Conservation (phyloP, 2,329 filamentous ascomycete genomes). For the Trichoderma sp. region DNA sequence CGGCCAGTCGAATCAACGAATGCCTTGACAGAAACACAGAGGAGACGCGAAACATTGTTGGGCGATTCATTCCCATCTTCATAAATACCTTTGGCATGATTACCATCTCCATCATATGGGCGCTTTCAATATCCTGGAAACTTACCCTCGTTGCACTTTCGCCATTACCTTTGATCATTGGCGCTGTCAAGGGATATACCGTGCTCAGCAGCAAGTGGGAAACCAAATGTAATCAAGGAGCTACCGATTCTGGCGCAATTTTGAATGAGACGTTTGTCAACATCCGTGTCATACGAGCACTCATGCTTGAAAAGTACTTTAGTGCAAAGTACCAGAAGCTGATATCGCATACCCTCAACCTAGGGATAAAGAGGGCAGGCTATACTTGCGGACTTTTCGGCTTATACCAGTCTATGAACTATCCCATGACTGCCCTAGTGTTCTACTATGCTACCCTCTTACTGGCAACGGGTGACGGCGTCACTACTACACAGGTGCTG, state of each 20-base stretch:
- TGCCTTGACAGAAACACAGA: conserved; percentile 80
- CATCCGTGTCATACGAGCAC: conserved; percentile 73
- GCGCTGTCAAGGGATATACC: conserved; percentile 66
- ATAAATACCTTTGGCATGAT: conserved; percentile 70
- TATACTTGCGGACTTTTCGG: conserved; percentile 75
- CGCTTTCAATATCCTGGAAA: conserved; percentile 73
- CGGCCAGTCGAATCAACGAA: conserved; percentile 63
- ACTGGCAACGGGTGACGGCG: conserved; percentile 49
- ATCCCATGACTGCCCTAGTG: conserved; percentile 73
- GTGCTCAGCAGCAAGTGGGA: conserved; percentile 72
- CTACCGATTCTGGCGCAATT: conserved; percentile 55
- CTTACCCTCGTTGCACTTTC: conserved; percentile 75
- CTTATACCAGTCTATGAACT: conserved; percentile 70
- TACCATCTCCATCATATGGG: conserved; percentile 70
- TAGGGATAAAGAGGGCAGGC: conserved; percentile 66
- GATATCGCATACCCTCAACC: conserved; percentile 51
- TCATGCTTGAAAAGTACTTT: conserved; percentile 76
- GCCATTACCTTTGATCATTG: conserved; percentile 67
- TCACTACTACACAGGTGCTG: conserved; percentile 62
- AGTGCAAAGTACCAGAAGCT: conserved; percentile 59
- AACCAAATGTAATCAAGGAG: conserved; percentile 61
- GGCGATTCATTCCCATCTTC: conserved; percentile 71
- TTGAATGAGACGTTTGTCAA: conserved; percentile 76
- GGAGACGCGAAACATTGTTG: conserved; percentile 81
- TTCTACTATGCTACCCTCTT: conserved; percentile 80